phyloP scores from a whole-genome alignment of 352 stramenopile genomes.

The Saprolegnia diclina region DNA sequence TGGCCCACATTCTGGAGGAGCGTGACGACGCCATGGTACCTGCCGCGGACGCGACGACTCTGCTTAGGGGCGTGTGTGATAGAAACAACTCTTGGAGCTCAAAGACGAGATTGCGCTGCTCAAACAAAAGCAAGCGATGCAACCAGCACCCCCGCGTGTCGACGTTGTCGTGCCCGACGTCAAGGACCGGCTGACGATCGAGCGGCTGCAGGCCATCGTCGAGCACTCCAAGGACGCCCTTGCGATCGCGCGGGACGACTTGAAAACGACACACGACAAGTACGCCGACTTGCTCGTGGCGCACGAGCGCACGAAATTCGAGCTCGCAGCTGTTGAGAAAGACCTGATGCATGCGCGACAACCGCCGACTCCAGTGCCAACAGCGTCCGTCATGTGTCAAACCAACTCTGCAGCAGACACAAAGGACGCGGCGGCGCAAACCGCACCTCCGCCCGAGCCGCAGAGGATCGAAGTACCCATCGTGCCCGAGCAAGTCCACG shows the following conservation, averaged over 20 bases:
- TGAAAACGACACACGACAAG: constrained; percentile 18
- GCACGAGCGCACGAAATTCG: constrained; percentile 3
- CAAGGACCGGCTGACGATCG: constrained; percentile 10
- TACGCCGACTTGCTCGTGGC: constrained; percentile 9
- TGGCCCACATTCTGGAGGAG: background rate
- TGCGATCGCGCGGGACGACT: background rate
- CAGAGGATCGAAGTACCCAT: too few species aligned
- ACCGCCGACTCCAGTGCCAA: too few species aligned
- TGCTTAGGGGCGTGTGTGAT: background rate
- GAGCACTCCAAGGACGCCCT: constrained; percentile 18
- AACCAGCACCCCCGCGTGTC: background rate
- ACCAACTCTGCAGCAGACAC: too few species aligned
- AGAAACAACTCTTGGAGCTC: constrained; percentile 6
- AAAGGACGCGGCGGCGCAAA: too few species aligned
- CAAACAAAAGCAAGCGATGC: constrained; percentile 1
- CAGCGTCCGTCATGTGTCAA: too few species aligned
- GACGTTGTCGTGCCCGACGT: background rate
- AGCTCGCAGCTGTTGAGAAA: background rate
- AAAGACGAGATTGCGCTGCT: constrained; percentile 3
- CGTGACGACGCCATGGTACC: constrained; percentile 10
- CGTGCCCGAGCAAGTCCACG: too few species aligned
- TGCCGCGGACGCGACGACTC: background rate
- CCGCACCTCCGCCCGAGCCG: too few species aligned
- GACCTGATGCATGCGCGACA: background rate
- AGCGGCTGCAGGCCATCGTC: constrained; percentile 10